Conservation (phyloP, 73 alveolate genomes). For the Stentor coeruleus region DNA sequence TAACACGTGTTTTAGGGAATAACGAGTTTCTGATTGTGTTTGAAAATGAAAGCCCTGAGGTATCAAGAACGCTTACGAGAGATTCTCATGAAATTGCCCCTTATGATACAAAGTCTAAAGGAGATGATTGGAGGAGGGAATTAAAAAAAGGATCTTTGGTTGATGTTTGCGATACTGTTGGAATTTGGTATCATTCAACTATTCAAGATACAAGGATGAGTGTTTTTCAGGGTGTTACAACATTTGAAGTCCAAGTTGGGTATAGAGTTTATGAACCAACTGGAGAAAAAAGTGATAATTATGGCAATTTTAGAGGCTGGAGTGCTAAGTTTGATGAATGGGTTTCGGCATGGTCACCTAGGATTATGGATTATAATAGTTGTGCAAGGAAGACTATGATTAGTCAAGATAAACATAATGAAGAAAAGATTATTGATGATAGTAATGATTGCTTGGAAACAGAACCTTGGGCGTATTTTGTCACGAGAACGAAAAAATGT, state of each 20-base stretch:
- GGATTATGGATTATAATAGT: constrained; percentile 36
- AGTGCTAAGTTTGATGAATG: constrained; percentile 72
- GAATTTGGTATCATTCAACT: constrained; percentile 57
- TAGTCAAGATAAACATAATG: constrained; percentile 20
- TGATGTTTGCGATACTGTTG: constrained; percentile 70
- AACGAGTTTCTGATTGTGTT: constrained; percentile 36
- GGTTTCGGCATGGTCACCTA: constrained; percentile 64
- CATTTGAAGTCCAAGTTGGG: constrained; percentile 47
- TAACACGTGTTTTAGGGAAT: constrained; percentile 28
- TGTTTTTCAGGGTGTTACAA: constrained; percentile 33
- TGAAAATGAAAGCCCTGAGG: constrained; percentile 30
- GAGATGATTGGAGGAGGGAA: constrained; percentile 45
- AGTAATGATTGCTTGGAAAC: constrained; percentile 48
- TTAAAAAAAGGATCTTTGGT: constrained; percentile 57
- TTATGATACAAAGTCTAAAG: constrained; percentile 41
- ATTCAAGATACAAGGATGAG: constrained; percentile 35
- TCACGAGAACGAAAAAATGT: constrained; percentile 56
- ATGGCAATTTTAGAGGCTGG: constrained; percentile 79
- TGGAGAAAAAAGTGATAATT: constrained; percentile 63
- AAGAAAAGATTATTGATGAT: constrained; percentile 57
- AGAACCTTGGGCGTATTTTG: constrained; percentile 47
- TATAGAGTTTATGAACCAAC: constrained; percentile 64
- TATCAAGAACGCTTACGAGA: constrained; percentile 29
- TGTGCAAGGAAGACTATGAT: constrained; percentile 33
- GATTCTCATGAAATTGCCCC: constrained; percentile 48